Evolutionary conservation across 257 asterid genomes (phyloP).

Genomic region (Plantago major): DNA sequence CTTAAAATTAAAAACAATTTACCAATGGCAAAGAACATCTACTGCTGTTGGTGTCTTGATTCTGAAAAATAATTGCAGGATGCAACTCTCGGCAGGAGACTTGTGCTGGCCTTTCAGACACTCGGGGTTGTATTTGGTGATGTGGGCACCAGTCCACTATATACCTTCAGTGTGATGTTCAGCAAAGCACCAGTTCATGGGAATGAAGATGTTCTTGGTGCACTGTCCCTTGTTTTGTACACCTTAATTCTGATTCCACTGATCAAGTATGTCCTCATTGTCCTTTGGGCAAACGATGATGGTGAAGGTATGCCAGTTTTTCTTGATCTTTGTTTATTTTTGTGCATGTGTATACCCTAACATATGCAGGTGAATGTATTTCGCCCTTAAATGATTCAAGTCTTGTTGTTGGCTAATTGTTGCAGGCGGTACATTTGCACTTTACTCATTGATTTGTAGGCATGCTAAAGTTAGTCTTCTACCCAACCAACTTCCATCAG

Average conservation of each 20-base stretch:
- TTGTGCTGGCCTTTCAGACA: conserved; percentile 75
- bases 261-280: conserved; percentile 83
- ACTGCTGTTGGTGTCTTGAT: conserved; percentile 28
- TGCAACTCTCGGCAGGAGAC: conserved; percentile 64
- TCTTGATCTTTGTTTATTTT: conserved; percentile 12
- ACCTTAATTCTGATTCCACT: conserved; percentile 82
- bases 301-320: conserved; percentile 78
- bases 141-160: conserved; percentile 97
- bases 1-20: background rate
- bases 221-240: conserved; percentile 84
- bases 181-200: conserved; percentile 93
- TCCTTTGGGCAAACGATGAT: conserved; percentile 98
- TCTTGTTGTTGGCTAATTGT: conserved; percentile 28
- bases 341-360: background rate
- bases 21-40: background rate
- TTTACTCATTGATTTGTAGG: conserved; percentile 96
- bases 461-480: conserved; percentile 98
- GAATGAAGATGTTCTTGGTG: conserved; percentile 91
- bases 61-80: conserved; percentile 52
- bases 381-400: conserved; percentile 17
- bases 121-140: conserved; percentile 95
- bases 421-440: conserved; percentile 98
- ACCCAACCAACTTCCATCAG: conserved; percentile 88
- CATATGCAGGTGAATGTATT: conserved; percentile 19
- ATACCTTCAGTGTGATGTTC: conserved; percentile 98